These are phyloP conservation scores for Ganoderma multipileum DNA, from an alignment of 1,284 basidiomycete species.

Conservation along the genomic window DNA sequence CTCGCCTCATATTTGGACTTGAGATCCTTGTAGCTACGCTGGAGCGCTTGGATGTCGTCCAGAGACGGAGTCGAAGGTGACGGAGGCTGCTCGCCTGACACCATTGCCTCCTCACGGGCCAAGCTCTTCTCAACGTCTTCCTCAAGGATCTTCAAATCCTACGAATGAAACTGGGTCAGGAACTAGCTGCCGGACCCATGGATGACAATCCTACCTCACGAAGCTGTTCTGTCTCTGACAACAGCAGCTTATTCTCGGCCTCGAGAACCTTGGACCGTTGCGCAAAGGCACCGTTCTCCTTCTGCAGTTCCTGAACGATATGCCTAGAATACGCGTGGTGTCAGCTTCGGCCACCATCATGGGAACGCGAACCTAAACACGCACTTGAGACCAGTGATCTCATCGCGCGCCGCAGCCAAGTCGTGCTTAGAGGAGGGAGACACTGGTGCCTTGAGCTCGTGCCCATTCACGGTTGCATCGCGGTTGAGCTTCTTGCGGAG, in stretches of 20 bases:
- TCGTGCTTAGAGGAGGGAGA: constrained; percentile 60
- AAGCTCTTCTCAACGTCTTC: constrained; percentile 75
- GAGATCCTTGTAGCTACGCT: constrained; percentile 55
- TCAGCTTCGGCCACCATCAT: background rate
- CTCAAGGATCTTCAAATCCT: constrained; percentile 80
- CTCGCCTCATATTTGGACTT: constrained; percentile 62
- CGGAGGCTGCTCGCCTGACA: constrained; percentile 38
- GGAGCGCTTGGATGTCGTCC: constrained; percentile 45
- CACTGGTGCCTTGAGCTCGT: constrained; percentile 41
- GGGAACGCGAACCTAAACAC: constrained; percentile 26
- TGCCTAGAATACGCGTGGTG: constrained; percentile 56
- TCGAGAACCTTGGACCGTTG: constrained; percentile 77
- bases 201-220: constrained; percentile 58
- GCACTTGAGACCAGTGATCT: constrained; percentile 82
- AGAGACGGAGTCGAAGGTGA: constrained; percentile 33
- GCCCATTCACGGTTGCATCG: constrained; percentile 54
- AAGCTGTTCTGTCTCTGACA: constrained; percentile 80
- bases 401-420: constrained; percentile 56
- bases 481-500: constrained; percentile 64
- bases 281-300: constrained; percentile 73
- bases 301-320: constrained; percentile 87
- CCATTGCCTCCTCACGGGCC: constrained; percentile 56
- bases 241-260: constrained; percentile 77
- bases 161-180: background rate
- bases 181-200: background rate